Evolutionary conservation across 108 stramenopile species (phyloP).

Genomic region (Fistulifera pelliculosa): DNA sequence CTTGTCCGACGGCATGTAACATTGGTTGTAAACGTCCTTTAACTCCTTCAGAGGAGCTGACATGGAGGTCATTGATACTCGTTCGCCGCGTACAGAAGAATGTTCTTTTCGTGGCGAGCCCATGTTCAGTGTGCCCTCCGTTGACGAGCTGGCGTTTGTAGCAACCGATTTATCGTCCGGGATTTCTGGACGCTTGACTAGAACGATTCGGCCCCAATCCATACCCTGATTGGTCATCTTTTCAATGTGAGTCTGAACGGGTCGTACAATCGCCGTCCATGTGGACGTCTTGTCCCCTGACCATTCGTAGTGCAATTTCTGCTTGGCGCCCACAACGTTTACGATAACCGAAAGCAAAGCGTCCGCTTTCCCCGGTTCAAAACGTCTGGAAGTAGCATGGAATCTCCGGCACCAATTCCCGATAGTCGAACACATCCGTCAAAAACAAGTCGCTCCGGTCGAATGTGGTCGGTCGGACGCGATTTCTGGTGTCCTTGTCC

Average conservation of each 20-base stretch:
- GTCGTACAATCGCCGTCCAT: background rate
- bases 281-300: background rate
- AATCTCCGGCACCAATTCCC: conserved; percentile 5
- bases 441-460: background rate
- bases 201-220: too few relatives aligned
- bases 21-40: background rate
- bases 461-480: background rate
- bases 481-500: background rate
- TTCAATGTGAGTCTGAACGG: background rate
- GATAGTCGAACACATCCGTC: conserved; percentile 4
- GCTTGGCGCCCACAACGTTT: background rate
- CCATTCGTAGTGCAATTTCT: background rate
- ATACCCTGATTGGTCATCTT: background rate
- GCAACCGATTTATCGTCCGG: background rate
- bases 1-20: background rate
- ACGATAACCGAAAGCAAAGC: background rate
- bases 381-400: conserved; percentile 1
- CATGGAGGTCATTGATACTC: too few relatives aligned
- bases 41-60: too few relatives aligned
- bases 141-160: background rate
- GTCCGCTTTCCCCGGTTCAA: background rate
- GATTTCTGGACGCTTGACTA: background rate
- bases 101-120: background rate
- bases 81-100: background rate
- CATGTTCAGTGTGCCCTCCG: background rate